phyloP scores from a whole-genome alignment of 2,329 filamentous ascomycete genomes.

The Knufia petricola region DNA sequence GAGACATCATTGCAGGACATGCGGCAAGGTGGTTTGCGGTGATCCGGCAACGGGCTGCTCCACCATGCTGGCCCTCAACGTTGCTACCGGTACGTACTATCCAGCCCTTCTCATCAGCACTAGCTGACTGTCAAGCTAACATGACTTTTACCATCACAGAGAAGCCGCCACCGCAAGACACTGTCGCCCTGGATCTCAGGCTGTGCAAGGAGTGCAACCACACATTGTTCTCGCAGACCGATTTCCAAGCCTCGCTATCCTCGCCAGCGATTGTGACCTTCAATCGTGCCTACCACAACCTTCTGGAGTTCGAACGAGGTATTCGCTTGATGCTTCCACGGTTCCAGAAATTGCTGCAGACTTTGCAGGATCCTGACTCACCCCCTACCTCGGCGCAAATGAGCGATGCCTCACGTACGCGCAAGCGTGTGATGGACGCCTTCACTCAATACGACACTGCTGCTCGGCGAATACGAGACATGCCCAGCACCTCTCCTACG shows the following conservation, averaged over 20 bases:
- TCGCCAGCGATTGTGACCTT: slow-evolving; percentile 51
- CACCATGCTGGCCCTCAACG: slow-evolving; percentile 68
- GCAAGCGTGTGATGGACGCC: slow-evolving; percentile 79
- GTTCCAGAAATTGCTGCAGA: slow-evolving; percentile 67
- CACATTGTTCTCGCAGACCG: slow-evolving; percentile 61
- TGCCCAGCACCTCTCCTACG: slow-evolving; percentile 61
- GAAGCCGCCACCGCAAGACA: slow-evolving; percentile 29
- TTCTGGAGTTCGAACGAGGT: slow-evolving; percentile 78
- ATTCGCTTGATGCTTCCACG: slow-evolving; percentile 72
- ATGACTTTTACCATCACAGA: slow-evolving; percentile 16
- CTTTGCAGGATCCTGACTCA: slow-evolving; percentile 62
- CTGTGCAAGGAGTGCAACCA: slow-evolving; percentile 85
- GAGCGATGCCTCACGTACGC: slow-evolving; percentile 75
- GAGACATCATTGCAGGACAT: slow-evolving; percentile 88
- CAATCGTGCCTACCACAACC: slow-evolving; percentile 63
- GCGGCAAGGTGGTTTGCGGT: slow-evolving; percentile 84
- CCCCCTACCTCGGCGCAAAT: slow-evolving; percentile 61
- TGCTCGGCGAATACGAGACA: slow-evolving; percentile 68
- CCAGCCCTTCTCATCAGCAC: not conserved
- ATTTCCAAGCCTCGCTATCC: slow-evolving; percentile 63
- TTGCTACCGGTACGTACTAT: slow-evolving; percentile 50
- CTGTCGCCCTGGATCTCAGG: slow-evolving; percentile 65
- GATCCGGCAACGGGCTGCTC: slow-evolving; percentile 80
- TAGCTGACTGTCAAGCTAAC: slow-evolving; percentile 22
- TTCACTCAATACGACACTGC: slow-evolving; percentile 81